Percentiles rank a stretch among this genome's conserved stretches.
Conservation (phyloP, 1,139 yeast species). For the Scheffersomyces insectosa region DNA sequence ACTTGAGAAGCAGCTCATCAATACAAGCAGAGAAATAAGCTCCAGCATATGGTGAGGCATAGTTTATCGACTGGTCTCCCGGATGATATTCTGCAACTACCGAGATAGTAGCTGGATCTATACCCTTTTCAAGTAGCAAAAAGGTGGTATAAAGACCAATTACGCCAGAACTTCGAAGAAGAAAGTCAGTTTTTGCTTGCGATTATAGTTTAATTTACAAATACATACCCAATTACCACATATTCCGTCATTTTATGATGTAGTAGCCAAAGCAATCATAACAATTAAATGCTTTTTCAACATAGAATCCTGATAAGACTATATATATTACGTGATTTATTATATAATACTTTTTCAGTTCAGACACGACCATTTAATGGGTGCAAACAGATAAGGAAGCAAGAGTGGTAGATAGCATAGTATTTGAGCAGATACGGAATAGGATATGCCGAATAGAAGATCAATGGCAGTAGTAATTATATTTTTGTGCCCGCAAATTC, state of each 20-base stretch:
- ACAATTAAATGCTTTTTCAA: too few relatives aligned
- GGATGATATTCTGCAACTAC: slow-evolving; percentile 23
- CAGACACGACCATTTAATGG: too few relatives aligned
- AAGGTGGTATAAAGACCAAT: slow-evolving; percentile 27
- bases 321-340: too few relatives aligned
- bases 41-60: slow-evolving; percentile 28
- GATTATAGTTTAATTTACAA: background rate
- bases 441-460: too few relatives aligned
- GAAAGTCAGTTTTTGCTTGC: background rate
- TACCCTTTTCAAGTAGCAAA: slow-evolving; percentile 18
- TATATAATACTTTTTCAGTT: too few relatives aligned
- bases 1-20: slow-evolving; percentile 7
- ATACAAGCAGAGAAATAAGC: slow-evolving; percentile 16
- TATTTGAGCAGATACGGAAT: too few relatives aligned
- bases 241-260: slow-evolving; percentile 2
- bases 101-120: slow-evolving; percentile 11
- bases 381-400: too few relatives aligned
- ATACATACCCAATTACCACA: slow-evolving; percentile 8
- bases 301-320: too few relatives aligned
- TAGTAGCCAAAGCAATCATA: too few relatives aligned
- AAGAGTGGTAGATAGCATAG: too few relatives aligned
- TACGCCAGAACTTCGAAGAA: slow-evolving; percentile 18
- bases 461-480: too few relatives aligned
- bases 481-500: too few relatives aligned
- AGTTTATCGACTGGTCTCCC: slow-evolving; percentile 21